These are phyloP conservation scores for Coriolopsis trogii DNA, from an alignment of 1,284 basidiomycete species.

Conservation along the genomic window DNA sequence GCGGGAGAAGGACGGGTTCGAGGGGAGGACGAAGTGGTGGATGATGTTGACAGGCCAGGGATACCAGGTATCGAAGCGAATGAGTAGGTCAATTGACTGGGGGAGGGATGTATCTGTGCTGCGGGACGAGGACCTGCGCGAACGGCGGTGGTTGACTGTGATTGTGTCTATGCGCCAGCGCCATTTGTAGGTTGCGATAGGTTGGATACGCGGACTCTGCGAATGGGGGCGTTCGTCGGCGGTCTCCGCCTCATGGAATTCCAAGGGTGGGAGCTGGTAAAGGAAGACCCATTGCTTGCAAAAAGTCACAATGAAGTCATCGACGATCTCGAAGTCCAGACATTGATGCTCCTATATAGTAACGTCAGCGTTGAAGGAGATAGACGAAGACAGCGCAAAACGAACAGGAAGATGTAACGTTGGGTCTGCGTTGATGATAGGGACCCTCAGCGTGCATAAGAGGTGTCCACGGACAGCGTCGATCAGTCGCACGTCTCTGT, in stretches of 20 bases:
- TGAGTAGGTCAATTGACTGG: slow-evolving; percentile 50
- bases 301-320: slow-evolving; percentile 31
- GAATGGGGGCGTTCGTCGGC: slow-evolving; percentile 9
- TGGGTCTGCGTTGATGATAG: slow-evolving; percentile 25
- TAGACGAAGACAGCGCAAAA: background rate
- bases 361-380: background rate
- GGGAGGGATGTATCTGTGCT: background rate
- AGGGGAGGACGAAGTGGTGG: slow-evolving; percentile 57
- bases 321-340: slow-evolving; percentile 41
- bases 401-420: slow-evolving; percentile 20
- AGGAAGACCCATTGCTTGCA: slow-evolving; percentile 33
- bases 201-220: slow-evolving; percentile 41
- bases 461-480: slow-evolving; percentile 23
- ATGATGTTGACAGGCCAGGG: slow-evolving; percentile 72
- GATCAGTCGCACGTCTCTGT: slow-evolving; percentile 24
- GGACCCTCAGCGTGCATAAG: slow-evolving; percentile 23
- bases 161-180: slow-evolving; percentile 59
- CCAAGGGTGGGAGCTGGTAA: slow-evolving; percentile 19
- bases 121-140: slow-evolving; percentile 27
- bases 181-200: slow-evolving; percentile 49
- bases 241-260: background rate
- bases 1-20: slow-evolving; percentile 42
- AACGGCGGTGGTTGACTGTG: slow-evolving; percentile 36
- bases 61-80: slow-evolving; percentile 61
- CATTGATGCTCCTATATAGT: slow-evolving; percentile 28